phyloP scores from a whole-genome alignment of 176 grass and related monocot species.

The Tillandsia leiboldiana region DNA sequence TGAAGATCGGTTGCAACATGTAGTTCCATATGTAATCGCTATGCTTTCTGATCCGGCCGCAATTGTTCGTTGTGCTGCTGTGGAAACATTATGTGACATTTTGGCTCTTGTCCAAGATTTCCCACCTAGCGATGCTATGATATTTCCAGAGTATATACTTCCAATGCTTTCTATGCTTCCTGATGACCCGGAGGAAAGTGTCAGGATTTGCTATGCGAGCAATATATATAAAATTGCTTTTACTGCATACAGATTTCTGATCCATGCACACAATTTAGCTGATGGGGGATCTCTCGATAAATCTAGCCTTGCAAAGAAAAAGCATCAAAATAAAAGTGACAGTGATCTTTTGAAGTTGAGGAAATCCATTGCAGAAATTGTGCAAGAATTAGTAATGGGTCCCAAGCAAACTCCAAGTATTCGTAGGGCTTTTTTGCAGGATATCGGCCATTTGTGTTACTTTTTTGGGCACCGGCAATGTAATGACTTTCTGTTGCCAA shows the following conservation, averaged over 20 bases:
- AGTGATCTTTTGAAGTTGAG: conserved; percentile 54
- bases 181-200: conserved; percentile 96
- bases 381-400: conserved; percentile 96
- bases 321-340: conserved; percentile 26
- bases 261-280: conserved; percentile 39
- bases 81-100: conserved; percentile 89
- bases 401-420: conserved; percentile 74
- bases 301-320: conserved; percentile 33
- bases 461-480: conserved; percentile 90
- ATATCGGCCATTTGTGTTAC: conserved; percentile 82
- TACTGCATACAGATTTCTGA: conserved; percentile 83
- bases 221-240: conserved; percentile 93
- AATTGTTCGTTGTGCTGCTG: conserved; percentile 89
- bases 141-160: conserved; percentile 96
- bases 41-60: conserved; percentile 92
- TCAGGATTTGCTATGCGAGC: conserved; percentile 93
- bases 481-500: conserved; percentile 94
- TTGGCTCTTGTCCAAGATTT: conserved; percentile 85
- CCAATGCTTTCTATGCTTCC: conserved; percentile 95
- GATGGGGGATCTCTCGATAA: conserved; percentile 41
- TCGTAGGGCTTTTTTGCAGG: conserved; percentile 83
- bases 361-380: conserved; percentile 76
- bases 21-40: conserved; percentile 92
- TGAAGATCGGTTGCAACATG: conserved; percentile 80
- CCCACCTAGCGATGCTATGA: conserved; percentile 89